Evolutionary conservation across 2,329 filamentous ascomycete species (phyloP), one percentile per base, ranked within the genome.

Genomic region (Penicillium sp.): DNA sequence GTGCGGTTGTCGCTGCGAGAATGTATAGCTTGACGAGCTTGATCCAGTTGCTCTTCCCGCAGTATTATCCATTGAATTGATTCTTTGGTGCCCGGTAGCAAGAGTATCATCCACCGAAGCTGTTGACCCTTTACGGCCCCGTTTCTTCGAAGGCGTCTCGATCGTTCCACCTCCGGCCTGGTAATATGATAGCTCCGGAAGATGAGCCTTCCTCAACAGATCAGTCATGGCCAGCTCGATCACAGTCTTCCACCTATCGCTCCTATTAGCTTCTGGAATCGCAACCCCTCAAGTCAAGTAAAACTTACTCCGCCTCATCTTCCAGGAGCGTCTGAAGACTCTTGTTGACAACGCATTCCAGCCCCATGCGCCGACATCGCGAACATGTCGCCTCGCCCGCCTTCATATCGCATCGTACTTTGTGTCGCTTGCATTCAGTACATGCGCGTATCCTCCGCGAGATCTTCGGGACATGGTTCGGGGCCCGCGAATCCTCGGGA

Each of bases 321-420:
- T 73, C 70, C 21, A 81, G 70, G 60, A 81, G 64, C 9, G 77
- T 79, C 61, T 77, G 74, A 23, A 77, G 69, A 53, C 77, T 80
- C 54, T 80, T 81, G 60, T 81, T 81, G 45, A 81, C 68, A 28
- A 80, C 69, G 58, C 79, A 81, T 29, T 78, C 76, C 36, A 81
- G 54, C 3, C 74, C 75, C 62, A 79, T 74, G 53, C 79, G 76
- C 42, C 72, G 70, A 64, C 79, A 81, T 52, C 79, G 66, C 51
- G 76, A 76, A 60, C 79, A 81, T 15, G 74, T 71, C 26, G 77
- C 72, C 26, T 79, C 77, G 28, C 74, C 73, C 38, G 72, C 67
- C 52, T 75, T 71, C 76, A 81, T 80, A 49, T 81, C 75, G 64
- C 79, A 81, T 63, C 79, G 79, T 55, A 81, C 79, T 65, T 81